phyloP scores from a whole-genome alignment of 352 stramenopile genomes.

The Achlya hypogyna region DNA sequence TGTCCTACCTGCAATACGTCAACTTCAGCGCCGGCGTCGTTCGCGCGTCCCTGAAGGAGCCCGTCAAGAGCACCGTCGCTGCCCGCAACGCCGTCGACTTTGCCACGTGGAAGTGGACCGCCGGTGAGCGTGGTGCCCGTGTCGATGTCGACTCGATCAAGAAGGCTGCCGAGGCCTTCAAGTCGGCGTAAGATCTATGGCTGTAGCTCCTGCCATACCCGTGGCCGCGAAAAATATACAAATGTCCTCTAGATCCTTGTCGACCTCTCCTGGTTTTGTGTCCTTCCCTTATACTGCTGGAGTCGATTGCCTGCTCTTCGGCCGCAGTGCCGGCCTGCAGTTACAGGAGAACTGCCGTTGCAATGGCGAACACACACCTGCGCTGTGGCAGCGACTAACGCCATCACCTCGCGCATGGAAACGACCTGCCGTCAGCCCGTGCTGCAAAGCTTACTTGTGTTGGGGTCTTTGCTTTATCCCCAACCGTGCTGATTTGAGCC shows the following conservation, averaged over 20 bases:
- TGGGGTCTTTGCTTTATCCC: too few species aligned
- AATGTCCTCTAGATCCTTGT: neutral
- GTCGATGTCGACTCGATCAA: conserved; percentile 75
- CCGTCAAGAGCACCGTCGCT: conserved; percentile 75
- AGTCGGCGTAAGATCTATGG: conserved; percentile 21
- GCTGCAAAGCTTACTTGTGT: too few species aligned
- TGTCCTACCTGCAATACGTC: conserved; percentile 85
- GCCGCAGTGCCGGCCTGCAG: too few species aligned
- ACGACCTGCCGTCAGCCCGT: too few species aligned
- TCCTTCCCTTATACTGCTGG: too few species aligned
- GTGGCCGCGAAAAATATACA: neutral
- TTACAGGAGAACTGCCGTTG: too few species aligned
- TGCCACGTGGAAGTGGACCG: conserved; percentile 77
- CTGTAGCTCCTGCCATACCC: neutral
- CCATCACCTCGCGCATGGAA: neutral
- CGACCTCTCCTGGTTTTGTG: neutral
- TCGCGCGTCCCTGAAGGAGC: conserved; percentile 72
- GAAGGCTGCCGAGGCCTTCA: conserved; percentile 70
- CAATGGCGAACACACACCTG: too few species aligned
- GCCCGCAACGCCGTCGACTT: conserved; percentile 70
- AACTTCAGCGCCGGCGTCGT: conserved; percentile 75
- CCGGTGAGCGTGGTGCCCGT: conserved; percentile 68
- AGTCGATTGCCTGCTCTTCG: too few species aligned
- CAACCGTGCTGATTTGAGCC: too few species aligned
- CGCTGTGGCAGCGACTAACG: neutral